A percentile compares a stretch with the other conserved stretches of the same genome.
These are phyloP conservation scores for Aspergillus jensenii DNA, from an alignment of 2,329 filamentous ascomycete genomes.

Conservation along the genomic window DNA sequence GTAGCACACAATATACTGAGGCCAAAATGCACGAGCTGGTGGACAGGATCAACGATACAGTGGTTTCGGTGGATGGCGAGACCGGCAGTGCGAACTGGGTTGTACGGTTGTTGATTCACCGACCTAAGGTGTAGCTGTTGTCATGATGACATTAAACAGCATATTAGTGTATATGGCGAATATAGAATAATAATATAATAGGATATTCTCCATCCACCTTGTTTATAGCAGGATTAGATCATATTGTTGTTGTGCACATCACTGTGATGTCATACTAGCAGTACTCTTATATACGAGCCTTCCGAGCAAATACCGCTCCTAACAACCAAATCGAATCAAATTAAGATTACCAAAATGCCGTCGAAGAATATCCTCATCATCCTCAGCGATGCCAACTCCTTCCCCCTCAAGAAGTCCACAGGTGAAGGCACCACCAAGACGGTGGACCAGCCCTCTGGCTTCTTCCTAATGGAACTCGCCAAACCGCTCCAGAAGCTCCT, in stretches of 20 bases:
- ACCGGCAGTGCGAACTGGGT: slow-evolving; percentile 6
- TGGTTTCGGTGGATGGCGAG: not conserved
- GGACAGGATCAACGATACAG: not conserved
- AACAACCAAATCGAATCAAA: not conserved
- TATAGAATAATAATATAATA: no score
- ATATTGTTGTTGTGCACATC: not conserved
- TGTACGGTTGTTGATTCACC: slow-evolving; percentile 1
- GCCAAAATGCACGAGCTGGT: not conserved
- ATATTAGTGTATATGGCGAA: not conserved
- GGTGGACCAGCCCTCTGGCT: slow-evolving; percentile 33
- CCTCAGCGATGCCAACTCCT: slow-evolving; percentile 44
- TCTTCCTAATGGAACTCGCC: slow-evolving; percentile 43
- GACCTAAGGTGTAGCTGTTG: not conserved
- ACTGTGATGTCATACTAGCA: not conserved
- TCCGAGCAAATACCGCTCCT: no score
- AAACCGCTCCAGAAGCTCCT: slow-evolving; percentile 40
- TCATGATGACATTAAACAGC: slow-evolving; percentile 16
- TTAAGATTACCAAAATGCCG: slow-evolving; percentile 17
- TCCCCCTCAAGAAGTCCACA: slow-evolving; percentile 34
- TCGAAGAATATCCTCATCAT: slow-evolving; percentile 46
- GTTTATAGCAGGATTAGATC: no score
- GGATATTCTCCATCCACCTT: no score
- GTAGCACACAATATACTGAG: slow-evolving; percentile 6
- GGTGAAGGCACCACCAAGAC: slow-evolving; percentile 22
- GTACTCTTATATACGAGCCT: no score